phyloP scores from a whole-genome alignment of 495 filamentous ascomycete species.

The Jackrogersella multiformis region DNA sequence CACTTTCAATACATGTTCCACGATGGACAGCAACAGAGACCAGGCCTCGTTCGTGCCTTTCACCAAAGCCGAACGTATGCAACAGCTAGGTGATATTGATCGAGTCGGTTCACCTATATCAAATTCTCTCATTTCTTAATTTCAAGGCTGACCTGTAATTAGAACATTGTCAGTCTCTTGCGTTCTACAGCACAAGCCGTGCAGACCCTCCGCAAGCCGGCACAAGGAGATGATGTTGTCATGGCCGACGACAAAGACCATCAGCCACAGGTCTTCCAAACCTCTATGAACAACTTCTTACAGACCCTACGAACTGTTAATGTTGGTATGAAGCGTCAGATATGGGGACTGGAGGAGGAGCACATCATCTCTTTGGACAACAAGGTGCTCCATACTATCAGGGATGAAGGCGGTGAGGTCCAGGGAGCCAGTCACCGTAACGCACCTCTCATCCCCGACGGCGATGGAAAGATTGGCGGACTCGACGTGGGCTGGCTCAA shows the following conservation, averaged over 20 bases:
- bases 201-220: slow-evolving; percentile 68
- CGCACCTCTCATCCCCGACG: slow-evolving; percentile 53
- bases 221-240: slow-evolving; percentile 41
- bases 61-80: slow-evolving; percentile 75
- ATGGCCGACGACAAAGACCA: slow-evolving; percentile 49
- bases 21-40: slow-evolving; percentile 37
- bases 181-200: slow-evolving; percentile 73
- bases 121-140: not conserved
- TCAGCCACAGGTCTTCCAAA: slow-evolving; percentile 61
- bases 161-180: slow-evolving; percentile 66
- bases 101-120: slow-evolving; percentile 61
- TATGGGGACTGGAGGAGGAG: slow-evolving; percentile 80
- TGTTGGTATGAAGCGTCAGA: slow-evolving; percentile 77
- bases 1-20: not conserved
- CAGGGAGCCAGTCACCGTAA: slow-evolving; percentile 28
- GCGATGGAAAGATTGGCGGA: slow-evolving; percentile 65
- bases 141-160: slow-evolving; percentile 19
- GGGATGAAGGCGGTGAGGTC: slow-evolving; percentile 38
- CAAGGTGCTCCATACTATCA: slow-evolving; percentile 32
- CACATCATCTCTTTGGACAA: slow-evolving; percentile 67
- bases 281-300: slow-evolving; percentile 72
- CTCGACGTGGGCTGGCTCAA: slow-evolving; percentile 89
- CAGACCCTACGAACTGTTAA: slow-evolving; percentile 73
- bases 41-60: slow-evolving; percentile 52
- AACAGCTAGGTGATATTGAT: slow-evolving; percentile 80